Base-by-base conservation (phyloP, 805 yeast genomes). In the Cyberlindnera lachancei region DNA sequence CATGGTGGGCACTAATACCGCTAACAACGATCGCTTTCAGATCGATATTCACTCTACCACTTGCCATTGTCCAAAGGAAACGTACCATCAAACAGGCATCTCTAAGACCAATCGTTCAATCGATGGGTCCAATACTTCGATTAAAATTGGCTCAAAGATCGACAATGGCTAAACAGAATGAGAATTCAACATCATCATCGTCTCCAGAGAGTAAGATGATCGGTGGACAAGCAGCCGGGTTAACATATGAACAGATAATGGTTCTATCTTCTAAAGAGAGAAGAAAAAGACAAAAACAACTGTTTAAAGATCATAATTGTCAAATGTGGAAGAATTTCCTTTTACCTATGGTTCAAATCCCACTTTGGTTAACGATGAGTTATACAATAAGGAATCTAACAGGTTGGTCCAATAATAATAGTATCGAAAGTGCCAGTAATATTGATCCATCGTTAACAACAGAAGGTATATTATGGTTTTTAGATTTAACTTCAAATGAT, bases 1-100 rank as follows among this genome's bases (percentile, higher is more conserved):
- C 94, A 4, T 88, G 96, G 96, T 75, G 84, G 66, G 71, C 73
- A 0, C 58, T 86, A 23, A 79, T 88, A 8, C 96, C 96, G 0
- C 21, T 75, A 5, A 59, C 82, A 0, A 84, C 96, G 0, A 52
- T 87, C 16, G 59, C 74, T 0, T 53, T 88, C 15, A 66, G 96
- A 42, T 51, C 81, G 0, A 41, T 64, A 2, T 63, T 82, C 53
- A 88, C 96, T 0, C 51, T 86, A 7, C 96, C 96, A 5, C 56
- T 88, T 15, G 85, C 94, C 1, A 63, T 87, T 3, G 44, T 70
- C 40, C 94, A 86, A 50, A 61, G 97, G 34, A 64, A 63, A 33
- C 58, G 94, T 24, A 57, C 79, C 8, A 79, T 73, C 35, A 77
- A 72, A 40, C 96, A 88, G 55, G 78, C 78, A 30, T 68, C 66